Conservation (phyloP, 768 basidiomycete genomes). For the Pulveroboletus sp. region DNA sequence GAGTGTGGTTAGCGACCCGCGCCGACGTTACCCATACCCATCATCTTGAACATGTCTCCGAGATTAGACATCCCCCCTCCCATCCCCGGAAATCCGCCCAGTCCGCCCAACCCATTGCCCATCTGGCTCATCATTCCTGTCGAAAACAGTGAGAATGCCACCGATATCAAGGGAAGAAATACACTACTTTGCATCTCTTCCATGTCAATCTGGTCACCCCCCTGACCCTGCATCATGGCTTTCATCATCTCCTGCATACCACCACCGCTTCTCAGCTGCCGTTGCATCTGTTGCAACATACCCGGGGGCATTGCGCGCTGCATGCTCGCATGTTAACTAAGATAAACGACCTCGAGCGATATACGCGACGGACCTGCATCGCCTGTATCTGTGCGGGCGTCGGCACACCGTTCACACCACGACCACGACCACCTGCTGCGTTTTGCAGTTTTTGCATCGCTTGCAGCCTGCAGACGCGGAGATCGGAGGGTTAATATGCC, state of each 20-base stretch:
- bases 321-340: constrained; percentile 5
- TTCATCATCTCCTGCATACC: constrained; percentile 99
- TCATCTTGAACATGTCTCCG: constrained; percentile 83
- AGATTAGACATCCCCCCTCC: constrained; percentile 69
- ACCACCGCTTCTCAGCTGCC: constrained; percentile 72
- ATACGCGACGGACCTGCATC: constrained; percentile 64
- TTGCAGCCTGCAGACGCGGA: constrained; percentile 51
- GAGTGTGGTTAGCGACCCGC: constrained; percentile 26
- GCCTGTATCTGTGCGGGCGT: constrained; percentile 91
- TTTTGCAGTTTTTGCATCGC: constrained; percentile 92
- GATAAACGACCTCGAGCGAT: background rate
- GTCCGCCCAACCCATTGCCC: constrained; percentile 51
- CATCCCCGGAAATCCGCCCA: constrained; percentile 48
- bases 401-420: constrained; percentile 84
- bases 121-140: constrained; percentile 86
- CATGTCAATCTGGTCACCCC: constrained; percentile 87
- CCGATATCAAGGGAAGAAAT: constrained; percentile 6
- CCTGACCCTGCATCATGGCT: constrained; percentile 94
- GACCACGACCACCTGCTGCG: constrained; percentile 79
- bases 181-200: constrained; percentile 86
- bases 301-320: constrained; percentile 93
- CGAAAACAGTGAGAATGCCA: constrained; percentile 6
- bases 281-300: constrained; percentile 90
- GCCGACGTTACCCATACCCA: constrained; percentile 64
- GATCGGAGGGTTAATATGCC: constrained; percentile 3